Percentiles rank a stretch among this genome's conserved stretches.
Evolutionary conservation across 257 asterid species (phyloP).

Genomic region (Haberlea rhodopensis): DNA sequence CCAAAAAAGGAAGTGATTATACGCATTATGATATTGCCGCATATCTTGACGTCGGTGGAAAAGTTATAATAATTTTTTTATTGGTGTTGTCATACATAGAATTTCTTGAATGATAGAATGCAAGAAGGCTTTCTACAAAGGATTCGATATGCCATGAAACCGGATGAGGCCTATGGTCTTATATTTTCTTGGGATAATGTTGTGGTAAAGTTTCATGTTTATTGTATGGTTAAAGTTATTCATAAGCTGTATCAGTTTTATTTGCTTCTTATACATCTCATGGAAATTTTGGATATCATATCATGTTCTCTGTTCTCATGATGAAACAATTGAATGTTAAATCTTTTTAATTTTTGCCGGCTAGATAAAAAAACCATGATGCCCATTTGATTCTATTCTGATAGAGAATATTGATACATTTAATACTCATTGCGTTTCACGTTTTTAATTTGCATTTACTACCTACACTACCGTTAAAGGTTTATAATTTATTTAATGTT

Average conservation of each 20-base stretch:
- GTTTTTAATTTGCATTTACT: background rate
- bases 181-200: slow-evolving; percentile 97
- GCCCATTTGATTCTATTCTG: background rate
- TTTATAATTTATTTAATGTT: background rate
- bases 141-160: slow-evolving; percentile 97
- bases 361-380: background rate
- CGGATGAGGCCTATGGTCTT: slow-evolving; percentile 98
- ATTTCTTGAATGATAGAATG: slow-evolving; percentile 78
- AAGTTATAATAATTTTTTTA: background rate
- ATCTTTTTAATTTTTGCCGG: background rate
- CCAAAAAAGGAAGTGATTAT: background rate
- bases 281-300: background rate
- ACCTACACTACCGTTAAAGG: background rate
- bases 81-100: slow-evolving; percentile 42
- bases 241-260: background rate
- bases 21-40: background rate
- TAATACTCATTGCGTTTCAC: background rate
- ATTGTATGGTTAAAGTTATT: background rate
- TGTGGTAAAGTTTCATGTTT: slow-evolving; percentile 55
- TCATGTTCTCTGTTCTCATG: background rate
- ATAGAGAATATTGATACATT: background rate
- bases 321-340: background rate
- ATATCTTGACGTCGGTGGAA: background rate
- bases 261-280: background rate
- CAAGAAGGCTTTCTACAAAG: slow-evolving; percentile 92